A percentile compares a stretch with the other conserved stretches of the same genome.
Conservation (phyloP, 225 moss, liverwort and hornwort genomes). For the Asterella californica region DNA sequence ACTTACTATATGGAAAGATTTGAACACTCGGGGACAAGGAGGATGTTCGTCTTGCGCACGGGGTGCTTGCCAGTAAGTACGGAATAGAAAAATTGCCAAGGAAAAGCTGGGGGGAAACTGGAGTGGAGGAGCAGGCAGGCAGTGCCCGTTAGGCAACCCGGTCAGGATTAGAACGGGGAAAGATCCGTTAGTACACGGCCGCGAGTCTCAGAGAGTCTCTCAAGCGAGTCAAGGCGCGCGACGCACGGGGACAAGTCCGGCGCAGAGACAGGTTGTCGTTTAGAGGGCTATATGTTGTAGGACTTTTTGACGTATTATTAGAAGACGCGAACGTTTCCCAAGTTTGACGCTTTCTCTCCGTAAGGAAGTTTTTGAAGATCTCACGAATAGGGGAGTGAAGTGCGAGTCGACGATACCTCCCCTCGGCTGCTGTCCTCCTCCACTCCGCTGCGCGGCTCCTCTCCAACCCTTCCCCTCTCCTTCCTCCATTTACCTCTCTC, state of each 20-base stretch:
- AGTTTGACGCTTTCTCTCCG: not conserved
- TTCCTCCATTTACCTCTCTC: not conserved
- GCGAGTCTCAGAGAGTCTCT: not conserved
- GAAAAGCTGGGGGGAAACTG: not conserved
- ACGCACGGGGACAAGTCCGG: not conserved
- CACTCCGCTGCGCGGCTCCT: not conserved
- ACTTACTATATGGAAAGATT: constrained; percentile 9
- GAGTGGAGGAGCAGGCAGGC: not conserved
- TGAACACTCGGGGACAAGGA: not conserved
- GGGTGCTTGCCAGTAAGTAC: constrained; percentile 16
- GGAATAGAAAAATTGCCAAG: not conserved
- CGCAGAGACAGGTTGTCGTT: not conserved
- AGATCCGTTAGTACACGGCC: not conserved
- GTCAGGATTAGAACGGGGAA: constrained; percentile 11
- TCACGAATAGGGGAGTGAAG: not conserved
- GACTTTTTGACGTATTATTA: constrained; percentile 6
- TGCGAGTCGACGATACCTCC: not conserved
- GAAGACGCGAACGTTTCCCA: constrained; percentile 15
- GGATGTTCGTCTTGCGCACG: constrained; percentile 1
- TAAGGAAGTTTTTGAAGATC: constrained; percentile 4
- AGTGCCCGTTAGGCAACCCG: constrained; percentile 4
- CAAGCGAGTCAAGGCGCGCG: not conserved
- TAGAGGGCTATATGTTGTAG: not conserved
- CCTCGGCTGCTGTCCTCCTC: not conserved
- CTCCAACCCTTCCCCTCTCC: not conserved